Evolutionary conservation across 2,329 filamentous ascomycete genomes (phyloP).

Genomic region (Sarocladium brachiariae): DNA sequence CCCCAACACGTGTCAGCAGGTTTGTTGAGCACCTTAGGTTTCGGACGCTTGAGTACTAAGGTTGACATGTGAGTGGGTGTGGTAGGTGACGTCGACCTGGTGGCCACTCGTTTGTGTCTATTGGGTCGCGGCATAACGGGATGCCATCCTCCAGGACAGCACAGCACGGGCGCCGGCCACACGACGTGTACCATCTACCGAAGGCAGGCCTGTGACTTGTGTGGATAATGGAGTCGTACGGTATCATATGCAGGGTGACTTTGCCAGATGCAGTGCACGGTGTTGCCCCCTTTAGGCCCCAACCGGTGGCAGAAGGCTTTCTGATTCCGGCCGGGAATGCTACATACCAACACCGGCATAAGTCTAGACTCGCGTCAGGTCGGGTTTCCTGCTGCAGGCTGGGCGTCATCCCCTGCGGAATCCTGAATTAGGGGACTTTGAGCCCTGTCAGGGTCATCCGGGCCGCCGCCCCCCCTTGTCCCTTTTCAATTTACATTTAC

Average conservation of each 20-base stretch:
- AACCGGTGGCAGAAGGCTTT: background rate
- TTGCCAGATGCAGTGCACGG: background rate
- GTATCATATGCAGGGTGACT: slow-evolving; percentile 5
- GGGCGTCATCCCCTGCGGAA: slow-evolving; percentile 4
- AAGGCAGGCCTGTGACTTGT: background rate
- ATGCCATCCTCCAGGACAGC: background rate
- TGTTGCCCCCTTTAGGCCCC: background rate
- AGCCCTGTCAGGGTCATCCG: background rate
- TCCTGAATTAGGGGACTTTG: slow-evolving; percentile 5
- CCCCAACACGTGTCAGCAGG: slow-evolving; percentile 9
- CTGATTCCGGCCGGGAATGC: slow-evolving; percentile 1
- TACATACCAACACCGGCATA: background rate
- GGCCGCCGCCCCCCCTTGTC: background rate
- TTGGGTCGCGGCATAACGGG: slow-evolving; percentile 5
- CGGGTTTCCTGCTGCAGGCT: slow-evolving; percentile 6
- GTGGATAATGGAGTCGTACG: too few relatives aligned
- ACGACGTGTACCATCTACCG: background rate
- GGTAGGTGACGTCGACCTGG: slow-evolving; percentile 2
- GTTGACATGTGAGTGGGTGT: slow-evolving; percentile 6
- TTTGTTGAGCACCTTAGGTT: slow-evolving; percentile 6
- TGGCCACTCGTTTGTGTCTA: background rate
- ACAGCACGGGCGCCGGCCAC: background rate
- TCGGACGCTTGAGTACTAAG: background rate
- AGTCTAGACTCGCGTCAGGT: background rate
- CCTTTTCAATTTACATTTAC: background rate